These are phyloP conservation scores for Calonectria henricotiae DNA, from an alignment of 2,329 filamentous ascomycete species.

Conservation along the genomic window DNA sequence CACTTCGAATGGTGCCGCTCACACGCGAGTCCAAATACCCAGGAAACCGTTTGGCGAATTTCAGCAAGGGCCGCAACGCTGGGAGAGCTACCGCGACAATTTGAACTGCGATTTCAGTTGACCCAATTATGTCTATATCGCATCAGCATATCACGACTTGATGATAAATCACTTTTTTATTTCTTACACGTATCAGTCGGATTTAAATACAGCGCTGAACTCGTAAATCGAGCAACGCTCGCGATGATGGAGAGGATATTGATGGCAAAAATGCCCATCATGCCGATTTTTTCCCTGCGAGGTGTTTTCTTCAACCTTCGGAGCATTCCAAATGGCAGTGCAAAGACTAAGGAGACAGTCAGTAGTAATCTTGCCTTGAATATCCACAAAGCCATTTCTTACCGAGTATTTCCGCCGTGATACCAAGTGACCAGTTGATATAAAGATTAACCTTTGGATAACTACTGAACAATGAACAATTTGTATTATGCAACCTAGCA, in stretches of 20 bases:
- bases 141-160: neutral
- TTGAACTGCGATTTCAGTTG: neutral
- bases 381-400: neutral
- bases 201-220: neutral
- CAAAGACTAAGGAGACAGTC: neutral
- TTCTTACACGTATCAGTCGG: neutral
- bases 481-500: neutral
- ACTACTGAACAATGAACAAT: neutral
- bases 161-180: neutral
- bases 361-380: no score
- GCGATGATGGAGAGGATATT: neutral
- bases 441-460: neutral
- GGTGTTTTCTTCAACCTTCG: neutral
- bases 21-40: neutral
- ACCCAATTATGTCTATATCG: neutral
- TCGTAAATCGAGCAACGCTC: neutral
- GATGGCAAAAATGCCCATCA: neutral
- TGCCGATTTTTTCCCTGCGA: neutral
- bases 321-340: slow-evolving; percentile 1
- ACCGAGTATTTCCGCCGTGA: neutral
- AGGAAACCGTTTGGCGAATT: neutral
- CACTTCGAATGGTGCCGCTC: neutral
- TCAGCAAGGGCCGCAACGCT: neutral
- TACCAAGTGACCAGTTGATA: neutral
- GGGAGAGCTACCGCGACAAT: neutral